A percentile compares a stretch with the other conserved stretches of the same genome.
These are phyloP conservation scores for Trametes pubescens DNA, from an alignment of 1,284 basidiomycete genomes.

Conservation along the genomic window DNA sequence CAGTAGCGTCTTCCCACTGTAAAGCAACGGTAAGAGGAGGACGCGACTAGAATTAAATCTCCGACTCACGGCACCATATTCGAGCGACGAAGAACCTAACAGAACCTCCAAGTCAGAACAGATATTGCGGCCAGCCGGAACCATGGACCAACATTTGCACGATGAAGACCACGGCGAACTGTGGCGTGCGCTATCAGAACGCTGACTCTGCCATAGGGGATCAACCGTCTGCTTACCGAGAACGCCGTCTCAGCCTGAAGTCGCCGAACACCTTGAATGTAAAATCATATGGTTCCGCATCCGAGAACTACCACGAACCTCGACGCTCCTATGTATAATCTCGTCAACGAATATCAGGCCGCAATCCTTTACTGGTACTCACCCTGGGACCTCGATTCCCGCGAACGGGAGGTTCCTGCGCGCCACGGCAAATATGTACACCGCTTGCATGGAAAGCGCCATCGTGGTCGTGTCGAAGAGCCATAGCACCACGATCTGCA, in stretches of 20 bases:
- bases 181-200: neutral
- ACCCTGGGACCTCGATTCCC: constrained; percentile 22
- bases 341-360: neutral
- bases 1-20: constrained; percentile 25
- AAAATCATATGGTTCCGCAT: neutral
- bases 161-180: constrained; percentile 27
- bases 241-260: constrained; percentile 26
- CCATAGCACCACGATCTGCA: constrained; percentile 27
- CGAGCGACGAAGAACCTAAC: constrained; percentile 27
- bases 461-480: constrained; percentile 29
- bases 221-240: constrained; percentile 11
- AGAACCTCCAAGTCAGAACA: neutral
- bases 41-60: too few relatives aligned
- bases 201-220: neutral
- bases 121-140: neutral
- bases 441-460: constrained; percentile 20
- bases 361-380: neutral
- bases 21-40: neutral
- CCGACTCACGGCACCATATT: constrained; percentile 21
- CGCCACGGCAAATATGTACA: constrained; percentile 27
- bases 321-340: constrained; percentile 17
- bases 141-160: constrained; percentile 22
- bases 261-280: too few relatives aligned
- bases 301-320: neutral
- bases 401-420: constrained; percentile 19